Conservation (phyloP, 2,329 filamentous ascomycete genomes). For the Fusarium temperatum region DNA sequence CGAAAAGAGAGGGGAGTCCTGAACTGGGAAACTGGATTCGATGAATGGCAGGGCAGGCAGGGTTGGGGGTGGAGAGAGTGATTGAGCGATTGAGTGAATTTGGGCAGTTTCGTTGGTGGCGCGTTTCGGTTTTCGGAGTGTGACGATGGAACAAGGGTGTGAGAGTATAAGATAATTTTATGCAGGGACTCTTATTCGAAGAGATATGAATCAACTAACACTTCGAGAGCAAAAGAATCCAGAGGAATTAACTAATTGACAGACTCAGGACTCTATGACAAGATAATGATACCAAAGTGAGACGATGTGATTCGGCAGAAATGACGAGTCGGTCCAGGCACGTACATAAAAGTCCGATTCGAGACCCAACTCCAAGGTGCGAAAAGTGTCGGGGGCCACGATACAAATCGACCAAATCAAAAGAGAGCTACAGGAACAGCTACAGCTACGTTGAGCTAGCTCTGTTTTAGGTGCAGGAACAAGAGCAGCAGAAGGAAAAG, state of each 20-base stretch:
- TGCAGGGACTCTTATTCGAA: constrained; percentile 22
- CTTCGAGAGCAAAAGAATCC: not conserved
- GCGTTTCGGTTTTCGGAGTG: constrained; percentile 22
- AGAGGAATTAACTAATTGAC: not conserved
- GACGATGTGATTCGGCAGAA: not conserved
- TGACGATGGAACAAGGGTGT: not conserved
- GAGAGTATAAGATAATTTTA: constrained; percentile 17
- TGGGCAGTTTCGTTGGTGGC: constrained; percentile 23
- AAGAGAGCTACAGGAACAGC: not conserved
- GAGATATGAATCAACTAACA: not conserved
- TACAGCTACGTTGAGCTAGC: not conserved
- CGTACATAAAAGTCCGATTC: not conserved
- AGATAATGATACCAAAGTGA: not conserved
- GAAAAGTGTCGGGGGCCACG: constrained; percentile 13
- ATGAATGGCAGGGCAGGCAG: constrained; percentile 18
- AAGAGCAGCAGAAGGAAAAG: not conserved
- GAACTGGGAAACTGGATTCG: constrained; percentile 13
- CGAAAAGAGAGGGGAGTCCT: constrained; percentile 1
- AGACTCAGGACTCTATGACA: not conserved
- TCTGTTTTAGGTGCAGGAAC: constrained; percentile 26
- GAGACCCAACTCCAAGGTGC: constrained; percentile 6
- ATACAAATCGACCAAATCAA: constrained; percentile 11
- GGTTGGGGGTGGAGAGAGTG: constrained; percentile 12
- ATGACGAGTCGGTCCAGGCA: not conserved
- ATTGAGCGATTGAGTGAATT: constrained; percentile 9